phyloP scores from a whole-genome alignment of 2,329 filamentous ascomycete species.

The Plectosphaerella plurivora region DNA sequence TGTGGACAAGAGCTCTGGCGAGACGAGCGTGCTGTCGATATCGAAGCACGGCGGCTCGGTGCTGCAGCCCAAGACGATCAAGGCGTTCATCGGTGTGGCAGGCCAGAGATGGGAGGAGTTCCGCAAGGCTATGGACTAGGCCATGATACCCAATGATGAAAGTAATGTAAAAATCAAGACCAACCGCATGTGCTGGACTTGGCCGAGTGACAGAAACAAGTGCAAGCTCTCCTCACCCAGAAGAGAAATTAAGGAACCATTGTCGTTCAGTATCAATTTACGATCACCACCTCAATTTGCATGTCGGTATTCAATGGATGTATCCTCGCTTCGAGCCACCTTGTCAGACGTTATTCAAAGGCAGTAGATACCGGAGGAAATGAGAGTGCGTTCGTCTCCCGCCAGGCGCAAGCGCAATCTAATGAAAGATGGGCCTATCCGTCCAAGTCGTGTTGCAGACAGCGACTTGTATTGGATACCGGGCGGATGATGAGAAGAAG shows the following conservation, averaged over 20 bases:
- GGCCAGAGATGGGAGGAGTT: slow-evolving; percentile 59
- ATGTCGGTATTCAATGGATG: slow-evolving; percentile 30
- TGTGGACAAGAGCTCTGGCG: slow-evolving; percentile 57
- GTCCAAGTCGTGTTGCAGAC: slow-evolving; percentile 11
- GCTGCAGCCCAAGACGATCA: slow-evolving; percentile 60
- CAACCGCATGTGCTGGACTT: slow-evolving; percentile 7
- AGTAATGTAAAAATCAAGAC: neutral
- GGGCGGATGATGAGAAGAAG: slow-evolving; percentile 30
- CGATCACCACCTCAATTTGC: no score
- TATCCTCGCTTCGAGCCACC: slow-evolving; percentile 82
- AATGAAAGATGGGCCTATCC: slow-evolving; percentile 45
- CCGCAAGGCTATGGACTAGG: slow-evolving; percentile 6
- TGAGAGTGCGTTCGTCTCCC: slow-evolving; percentile 44
- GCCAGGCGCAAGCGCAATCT: slow-evolving; percentile 49
- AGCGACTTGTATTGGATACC: slow-evolving; percentile 22
- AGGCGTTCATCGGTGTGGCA: slow-evolving; percentile 53
- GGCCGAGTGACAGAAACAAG: no score
- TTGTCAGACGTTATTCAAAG: slow-evolving; percentile 74
- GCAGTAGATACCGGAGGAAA: slow-evolving; percentile 82
- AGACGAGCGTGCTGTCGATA: slow-evolving; percentile 60
- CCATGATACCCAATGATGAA: neutral
- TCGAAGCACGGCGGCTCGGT: slow-evolving; percentile 80
- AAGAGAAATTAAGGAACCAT: slow-evolving; percentile 6
- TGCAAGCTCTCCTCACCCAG: no score
- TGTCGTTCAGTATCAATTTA: neutral